phyloP scores from a whole-genome alignment of 176 grass and related monocot species.

The Carex scoparia region DNA sequence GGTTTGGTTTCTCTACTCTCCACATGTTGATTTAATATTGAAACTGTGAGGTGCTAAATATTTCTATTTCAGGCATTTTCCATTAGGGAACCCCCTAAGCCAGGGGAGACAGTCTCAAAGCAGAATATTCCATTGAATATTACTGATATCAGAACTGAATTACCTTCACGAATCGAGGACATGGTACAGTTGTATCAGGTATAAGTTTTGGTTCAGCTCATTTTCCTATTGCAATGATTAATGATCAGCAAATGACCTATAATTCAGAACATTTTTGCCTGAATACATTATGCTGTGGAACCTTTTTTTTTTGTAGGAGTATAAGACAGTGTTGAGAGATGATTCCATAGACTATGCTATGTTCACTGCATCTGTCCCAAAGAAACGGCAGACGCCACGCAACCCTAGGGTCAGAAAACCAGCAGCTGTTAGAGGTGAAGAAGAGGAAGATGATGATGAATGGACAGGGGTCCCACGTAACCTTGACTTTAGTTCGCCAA shows the following conservation, averaged over 20 bases:
- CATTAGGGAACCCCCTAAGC: slow-evolving; percentile 77
- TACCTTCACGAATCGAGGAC: slow-evolving; percentile 60
- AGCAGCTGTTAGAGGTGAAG: slow-evolving; percentile 24
- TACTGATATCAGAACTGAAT: slow-evolving; percentile 36
- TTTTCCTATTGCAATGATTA: neutral
- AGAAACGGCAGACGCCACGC: slow-evolving; percentile 66
- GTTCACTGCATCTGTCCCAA: slow-evolving; percentile 49
- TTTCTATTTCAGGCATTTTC: slow-evolving; percentile 77
- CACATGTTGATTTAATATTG: slow-evolving; percentile 10
- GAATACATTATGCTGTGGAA: neutral
- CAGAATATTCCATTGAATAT: slow-evolving; percentile 84
- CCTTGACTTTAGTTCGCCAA: slow-evolving; percentile 64
- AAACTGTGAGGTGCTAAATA: slow-evolving; percentile 10
- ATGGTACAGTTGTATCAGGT: slow-evolving; percentile 73
- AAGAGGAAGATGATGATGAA: slow-evolving; percentile 51
- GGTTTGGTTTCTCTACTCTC: slow-evolving; percentile 34
- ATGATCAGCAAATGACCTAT: neutral
- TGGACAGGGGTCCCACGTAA: slow-evolving; percentile 58
- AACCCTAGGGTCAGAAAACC: slow-evolving; percentile 57
- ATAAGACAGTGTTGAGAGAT: slow-evolving; percentile 74
- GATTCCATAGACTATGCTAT: slow-evolving; percentile 78
- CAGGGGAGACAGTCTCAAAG: slow-evolving; percentile 63
- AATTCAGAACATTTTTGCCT: too few species aligned
- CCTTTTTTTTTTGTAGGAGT: slow-evolving; percentile 51
- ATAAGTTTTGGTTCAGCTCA: slow-evolving; percentile 27